Evolutionary conservation across 2,329 filamentous ascomycete genomes (phyloP).

Genomic region (Xylariaceae sp.): DNA sequence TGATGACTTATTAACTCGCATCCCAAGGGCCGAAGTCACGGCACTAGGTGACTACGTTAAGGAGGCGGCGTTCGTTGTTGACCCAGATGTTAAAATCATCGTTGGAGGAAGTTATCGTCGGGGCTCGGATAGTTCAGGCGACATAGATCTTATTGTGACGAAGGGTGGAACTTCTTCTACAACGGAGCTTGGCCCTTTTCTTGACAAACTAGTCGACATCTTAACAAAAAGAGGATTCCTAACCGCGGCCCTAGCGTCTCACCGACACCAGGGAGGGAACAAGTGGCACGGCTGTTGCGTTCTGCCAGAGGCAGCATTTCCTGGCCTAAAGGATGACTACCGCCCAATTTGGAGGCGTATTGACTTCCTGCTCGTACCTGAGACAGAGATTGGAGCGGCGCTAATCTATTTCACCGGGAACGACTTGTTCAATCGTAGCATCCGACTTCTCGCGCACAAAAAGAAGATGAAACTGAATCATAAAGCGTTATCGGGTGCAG

Average conservation of each 20-base stretch:
- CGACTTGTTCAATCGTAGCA: constrained; percentile 90
- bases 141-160: constrained; percentile 86
- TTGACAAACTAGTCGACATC: constrained; percentile 66
- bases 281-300: constrained; percentile 91
- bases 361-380: constrained; percentile 83
- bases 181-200: constrained; percentile 64
- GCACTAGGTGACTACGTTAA: constrained; percentile 70
- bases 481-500: constrained; percentile 75
- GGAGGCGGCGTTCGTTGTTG: constrained; percentile 62
- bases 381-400: constrained; percentile 79
- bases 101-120: constrained; percentile 86
- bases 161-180: constrained; percentile 61
- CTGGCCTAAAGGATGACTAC: constrained; percentile 35
- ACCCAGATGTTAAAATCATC: constrained; percentile 70
- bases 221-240: constrained; percentile 71
- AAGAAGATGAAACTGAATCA: constrained; percentile 89
- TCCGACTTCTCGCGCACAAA: constrained; percentile 78
- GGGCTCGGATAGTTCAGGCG: constrained; percentile 74
- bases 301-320: constrained; percentile 56
- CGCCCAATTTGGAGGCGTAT: constrained; percentile 75
- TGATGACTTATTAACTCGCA: constrained; percentile 77
- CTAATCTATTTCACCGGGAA: constrained; percentile 96
- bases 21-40: constrained; percentile 78
- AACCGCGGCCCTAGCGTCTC: constrained; percentile 70
- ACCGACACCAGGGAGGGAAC: constrained; percentile 60